Evolutionary conservation across 1,284 basidiomycete species (phyloP).

Genomic region (Stereum hirsutum): DNA sequence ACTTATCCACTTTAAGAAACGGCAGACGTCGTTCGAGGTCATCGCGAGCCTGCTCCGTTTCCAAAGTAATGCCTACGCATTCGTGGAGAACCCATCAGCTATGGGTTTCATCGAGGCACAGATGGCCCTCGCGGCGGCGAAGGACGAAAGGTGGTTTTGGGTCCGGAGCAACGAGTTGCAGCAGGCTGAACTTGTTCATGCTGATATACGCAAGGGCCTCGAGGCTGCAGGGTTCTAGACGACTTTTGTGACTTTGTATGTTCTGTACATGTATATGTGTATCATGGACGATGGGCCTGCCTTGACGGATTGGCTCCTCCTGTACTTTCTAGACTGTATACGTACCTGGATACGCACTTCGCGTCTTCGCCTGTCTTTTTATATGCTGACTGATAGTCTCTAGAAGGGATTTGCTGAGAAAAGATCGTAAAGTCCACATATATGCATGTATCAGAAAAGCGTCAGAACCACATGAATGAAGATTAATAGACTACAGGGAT

Average conservation of each 20-base stretch:
- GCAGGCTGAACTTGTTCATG: constrained; percentile 45
- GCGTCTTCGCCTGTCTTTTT: background rate
- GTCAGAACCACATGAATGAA: constrained; percentile 3
- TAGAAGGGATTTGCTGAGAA: too few species aligned
- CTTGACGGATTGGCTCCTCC: too few species aligned
- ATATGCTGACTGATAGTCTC: too few species aligned
- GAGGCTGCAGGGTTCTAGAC: constrained; percentile 55
- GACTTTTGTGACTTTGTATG: constrained; percentile 22
- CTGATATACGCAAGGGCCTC: constrained; percentile 51
- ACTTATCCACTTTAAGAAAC: constrained; percentile 44
- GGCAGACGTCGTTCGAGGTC: constrained; percentile 47
- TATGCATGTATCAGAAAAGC: constrained; percentile 10
- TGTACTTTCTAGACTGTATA: too few species aligned
- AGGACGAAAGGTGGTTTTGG: constrained; percentile 45
- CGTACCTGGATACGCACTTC: too few species aligned
- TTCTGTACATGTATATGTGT: background rate
- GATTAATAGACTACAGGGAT: constrained; percentile 12
- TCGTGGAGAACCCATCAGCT: constrained; percentile 37
- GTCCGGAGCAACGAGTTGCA: constrained; percentile 49
- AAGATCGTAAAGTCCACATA: constrained; percentile 11
- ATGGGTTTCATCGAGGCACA: constrained; percentile 37
- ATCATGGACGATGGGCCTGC: constrained; percentile 1
- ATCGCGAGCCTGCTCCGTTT: constrained; percentile 47
- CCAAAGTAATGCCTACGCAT: constrained; percentile 43
- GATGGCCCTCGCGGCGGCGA: constrained; percentile 28